A percentile compares a stretch with the other conserved stretches of the same genome.
Conservation (phyloP, 768 basidiomycete species). For the Hygrocybe coccinea region DNA sequence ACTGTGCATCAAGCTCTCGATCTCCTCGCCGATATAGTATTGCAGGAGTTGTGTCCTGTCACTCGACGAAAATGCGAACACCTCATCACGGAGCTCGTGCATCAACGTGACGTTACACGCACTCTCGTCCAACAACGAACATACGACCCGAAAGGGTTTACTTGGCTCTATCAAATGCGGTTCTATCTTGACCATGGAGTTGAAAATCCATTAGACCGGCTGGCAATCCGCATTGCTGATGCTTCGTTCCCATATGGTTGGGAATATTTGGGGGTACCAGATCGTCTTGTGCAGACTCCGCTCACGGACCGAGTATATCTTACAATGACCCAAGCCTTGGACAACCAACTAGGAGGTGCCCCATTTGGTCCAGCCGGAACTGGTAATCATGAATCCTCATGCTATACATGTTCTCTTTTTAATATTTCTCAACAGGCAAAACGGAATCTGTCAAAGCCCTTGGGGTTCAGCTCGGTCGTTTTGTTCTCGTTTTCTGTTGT, state of each 20-base stretch:
- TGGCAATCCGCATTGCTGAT: slow-evolving; percentile 82
- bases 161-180: slow-evolving; percentile 98
- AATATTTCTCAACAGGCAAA: slow-evolving; percentile 57
- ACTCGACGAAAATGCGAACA: slow-evolving; percentile 99
- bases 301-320: slow-evolving; percentile 96
- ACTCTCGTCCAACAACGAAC: slow-evolving; percentile 64
- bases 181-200: slow-evolving; percentile 78
- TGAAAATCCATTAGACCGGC: slow-evolving; percentile 75
- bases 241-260: slow-evolving; percentile 95
- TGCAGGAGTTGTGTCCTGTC: slow-evolving; percentile 78
- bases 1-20: slow-evolving; percentile 82
- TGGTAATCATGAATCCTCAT: slow-evolving; percentile 41
- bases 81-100: slow-evolving; percentile 96
- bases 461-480: slow-evolving; percentile 94
- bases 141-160: slow-evolving; percentile 65
- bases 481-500: slow-evolving; percentile 99
- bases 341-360: slow-evolving; percentile 92
- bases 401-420: slow-evolving; percentile 3
- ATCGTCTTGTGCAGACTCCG: slow-evolving; percentile 96
- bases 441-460: slow-evolving; percentile 99
- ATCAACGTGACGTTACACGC: slow-evolving; percentile 93
- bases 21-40: slow-evolving; percentile 92
- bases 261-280: slow-evolving; percentile 97
- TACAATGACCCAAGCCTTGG: slow-evolving; percentile 91
- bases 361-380: slow-evolving; percentile 99